Evolutionary conservation across 331 rosid genomes (phyloP).

Genomic region (Dryas integrifolia): DNA sequence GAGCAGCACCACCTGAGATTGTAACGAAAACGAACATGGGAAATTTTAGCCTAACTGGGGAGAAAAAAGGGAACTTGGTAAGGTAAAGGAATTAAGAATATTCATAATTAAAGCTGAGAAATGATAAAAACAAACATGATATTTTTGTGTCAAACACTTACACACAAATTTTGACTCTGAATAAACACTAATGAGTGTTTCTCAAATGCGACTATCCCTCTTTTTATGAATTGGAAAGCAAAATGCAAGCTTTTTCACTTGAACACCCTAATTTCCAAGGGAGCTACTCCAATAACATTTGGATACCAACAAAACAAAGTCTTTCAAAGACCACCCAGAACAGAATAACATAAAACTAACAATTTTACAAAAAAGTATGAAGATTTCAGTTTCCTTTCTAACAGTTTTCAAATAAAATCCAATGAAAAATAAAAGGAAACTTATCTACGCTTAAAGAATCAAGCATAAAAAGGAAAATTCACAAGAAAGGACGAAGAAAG

Average conservation of each 20-base stretch:
- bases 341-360: background rate
- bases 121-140: background rate
- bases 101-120: background rate
- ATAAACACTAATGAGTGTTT: background rate
- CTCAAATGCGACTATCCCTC: background rate
- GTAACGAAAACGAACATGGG: background rate
- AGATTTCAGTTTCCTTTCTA: background rate
- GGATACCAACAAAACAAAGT: background rate
- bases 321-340: background rate
- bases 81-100: too few species aligned
- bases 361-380: background rate
- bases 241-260: background rate
- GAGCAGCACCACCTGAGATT: constrained; percentile 6
- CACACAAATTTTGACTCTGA: background rate
- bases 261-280: background rate
- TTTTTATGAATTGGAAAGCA: background rate
- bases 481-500: background rate
- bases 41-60: background rate
- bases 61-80: background rate
- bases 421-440: background rate
- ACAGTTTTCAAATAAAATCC: background rate
- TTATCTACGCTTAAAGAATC: background rate
- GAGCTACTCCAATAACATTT: background rate
- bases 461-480: background rate
- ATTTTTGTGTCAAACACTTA: background rate